phyloP scores from a whole-genome alignment of 2,329 filamentous ascomycete genomes.

The Talaromyces rugulosus region DNA sequence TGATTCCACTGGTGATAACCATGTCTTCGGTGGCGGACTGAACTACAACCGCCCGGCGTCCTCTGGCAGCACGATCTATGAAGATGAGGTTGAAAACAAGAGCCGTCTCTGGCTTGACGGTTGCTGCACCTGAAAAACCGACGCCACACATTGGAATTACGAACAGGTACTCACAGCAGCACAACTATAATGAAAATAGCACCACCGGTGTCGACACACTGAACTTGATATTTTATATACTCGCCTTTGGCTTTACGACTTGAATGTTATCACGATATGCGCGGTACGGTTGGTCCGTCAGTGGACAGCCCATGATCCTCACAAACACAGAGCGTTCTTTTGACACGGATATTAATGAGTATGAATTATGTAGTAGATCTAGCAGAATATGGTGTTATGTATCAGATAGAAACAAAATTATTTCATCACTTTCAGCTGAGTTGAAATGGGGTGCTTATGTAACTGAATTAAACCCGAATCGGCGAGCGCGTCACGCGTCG shows the following conservation, averaged over 20 bases:
- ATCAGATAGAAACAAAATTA: not conserved
- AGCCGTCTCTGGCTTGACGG: constrained; percentile 12
- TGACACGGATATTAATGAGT: not conserved
- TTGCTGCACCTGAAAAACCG: not conserved
- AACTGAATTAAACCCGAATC: constrained; percentile 14
- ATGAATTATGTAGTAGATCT: constrained; percentile 2
- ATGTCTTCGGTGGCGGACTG: not conserved
- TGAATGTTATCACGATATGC: not conserved
- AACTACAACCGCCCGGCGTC: constrained; percentile 7
- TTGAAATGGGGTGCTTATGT: constrained; percentile 14
- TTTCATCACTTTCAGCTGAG: not conserved
- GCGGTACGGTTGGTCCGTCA: not conserved
- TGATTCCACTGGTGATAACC: not conserved
- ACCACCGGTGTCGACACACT: not conserved
- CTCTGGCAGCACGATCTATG: constrained; percentile 6
- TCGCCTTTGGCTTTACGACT: not conserved
- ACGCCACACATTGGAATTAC: not conserved
- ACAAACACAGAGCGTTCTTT: not conserved
- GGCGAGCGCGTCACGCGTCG: constrained; percentile 30
- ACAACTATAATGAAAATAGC: not conserved
- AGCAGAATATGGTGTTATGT: not conserved
- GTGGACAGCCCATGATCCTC: not conserved
- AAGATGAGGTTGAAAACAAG: constrained; percentile 9
- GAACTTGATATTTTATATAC: not conserved
- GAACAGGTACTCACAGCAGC: not conserved